Base-by-base conservation (phyloP, 495 filamentous ascomycete species). In the Penicillium diatomitis region DNA sequence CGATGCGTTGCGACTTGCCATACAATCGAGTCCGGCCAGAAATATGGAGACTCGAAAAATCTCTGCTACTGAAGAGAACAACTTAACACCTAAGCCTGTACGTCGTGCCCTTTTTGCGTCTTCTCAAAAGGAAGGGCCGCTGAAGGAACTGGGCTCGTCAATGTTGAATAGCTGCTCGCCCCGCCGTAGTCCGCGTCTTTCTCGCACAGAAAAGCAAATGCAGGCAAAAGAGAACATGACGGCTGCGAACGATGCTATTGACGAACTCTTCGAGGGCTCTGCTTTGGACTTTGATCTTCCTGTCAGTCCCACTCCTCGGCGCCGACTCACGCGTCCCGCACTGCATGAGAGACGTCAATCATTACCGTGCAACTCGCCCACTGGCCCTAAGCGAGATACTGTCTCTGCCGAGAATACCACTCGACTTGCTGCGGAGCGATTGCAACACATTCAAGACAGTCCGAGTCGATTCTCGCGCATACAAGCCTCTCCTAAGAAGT, bases 81-180 rank as follows among this genome's bases (percentile, higher is more conserved):
- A 52, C 44, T 70, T 90, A 12, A 84, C 82, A 36, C 74, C 75
- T 29, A 76, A 74, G 54, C 77, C 76, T 39, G 87, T 85, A 28
- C 78, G 87, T 60, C 79, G 91, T 59, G 66, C 89, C 33, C 74
- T 96, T 40, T 96, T 96, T 67, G 84, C 86, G 45, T 69, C 64
- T 53, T 50, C 62, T 2, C 75, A 77, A 48, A 81, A 81, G 54
- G 79, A 81, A 40, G 73, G 77, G 12, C 66, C 72, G 46, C 64
- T 78, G 55, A 84, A 76, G 58, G 68, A 77, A 52, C 69, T 83
- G 39, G 78, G 77, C 57, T 71, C 81, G 51, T 72, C 82, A 30
- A 57, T 69, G 34, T 61, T 79, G 41, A 87, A 84, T 58, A 68
- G 72, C 44, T 55, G 52, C 38, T 61, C 57, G 42, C 74, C 78